Base-by-base conservation (phyloP, 768 basidiomycete genomes). In the Naganishia antarctica region DNA sequence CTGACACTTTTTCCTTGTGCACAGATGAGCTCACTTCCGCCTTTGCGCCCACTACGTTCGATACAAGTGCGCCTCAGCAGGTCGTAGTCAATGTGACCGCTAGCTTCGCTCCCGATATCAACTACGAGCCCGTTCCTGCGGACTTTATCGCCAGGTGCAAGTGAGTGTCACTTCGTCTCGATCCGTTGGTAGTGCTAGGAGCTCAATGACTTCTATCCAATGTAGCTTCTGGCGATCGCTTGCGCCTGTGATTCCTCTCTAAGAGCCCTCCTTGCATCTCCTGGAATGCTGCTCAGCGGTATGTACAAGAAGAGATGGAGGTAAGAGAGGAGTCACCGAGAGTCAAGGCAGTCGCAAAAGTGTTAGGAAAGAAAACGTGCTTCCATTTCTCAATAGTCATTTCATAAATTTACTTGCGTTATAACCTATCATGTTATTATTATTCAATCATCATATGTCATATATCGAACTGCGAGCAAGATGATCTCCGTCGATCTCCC, bases 191-290 rank as follows among this genome's bases (percentile, higher is more conserved):
- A 21, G n/a, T 18, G 18, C 23, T 9, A 37, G 28, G 9, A 15
- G 32, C 32, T 40, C 9, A 8, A 57, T 37, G 7, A 26, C 13
- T 37, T 4, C 7, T 3, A 8, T n/a, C 21, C 21, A n/a, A 34
- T 34, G 34, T 57, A 57, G 53, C 37, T 40, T 57, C 15, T 57
- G 53, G 53, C 12, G 53, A n/a, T 57, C 53, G 16, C 53, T 57
- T 25, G 53, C 53, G 1, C 53, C 53, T 23, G 34, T 26, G 23
- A 37, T 57, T 40, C 53, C 53, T 13, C 32, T 57, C 6, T 57
- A 40, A 31, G 18, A 9, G 50, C 34, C 7, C 15, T 37, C 34
- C 15, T 7, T 37, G 8, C 8, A 37, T 7, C 7, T 7, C 15
- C 8, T 37, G 34, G 34, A 37, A 37, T 37, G 34, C 15, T 7